Evolutionary conservation across 2,329 filamentous ascomycete species (phyloP), one percentile per base, ranked within the genome.

Genomic region (Aspergillus latus): DNA sequence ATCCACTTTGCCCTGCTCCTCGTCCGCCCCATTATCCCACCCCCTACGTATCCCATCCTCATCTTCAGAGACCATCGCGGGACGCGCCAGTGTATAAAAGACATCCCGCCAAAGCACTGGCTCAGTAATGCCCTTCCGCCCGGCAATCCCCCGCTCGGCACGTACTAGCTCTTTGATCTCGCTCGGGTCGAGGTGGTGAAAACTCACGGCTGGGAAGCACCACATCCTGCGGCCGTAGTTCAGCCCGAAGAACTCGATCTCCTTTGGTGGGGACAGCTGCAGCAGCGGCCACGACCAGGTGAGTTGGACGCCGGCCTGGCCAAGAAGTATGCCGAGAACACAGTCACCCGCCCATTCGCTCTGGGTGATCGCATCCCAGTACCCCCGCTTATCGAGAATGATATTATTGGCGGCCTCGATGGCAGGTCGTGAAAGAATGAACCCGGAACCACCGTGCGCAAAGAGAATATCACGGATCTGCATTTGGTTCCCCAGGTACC

Each of bases 401-500:
- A 76, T 67, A 4, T 71, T 57, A 15, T 71, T 67, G 34, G 74
- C 65, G 49, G 62, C 68, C 34, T 70, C 66, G 69, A 82, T 72
- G 1, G 79, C 80, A 10, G 75, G 66, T 1, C 71, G 67, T 1
- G 81, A 83, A 4, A 84, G 64, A 4, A 80, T 71, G 49, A 83
- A 78, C 0, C 80, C 80, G 2, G 73, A 76, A 1, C 81, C 81
- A 2, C 80, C 80, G 47, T 82, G 76, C 1, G 73, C 79, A 59
- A 83, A 83, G 0, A 80, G 62, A 1, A 75, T 68, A 2, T 76
- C 71, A 9, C 71, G 75, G 42, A 80, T 79, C 65, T 76, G 73
- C 73, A 80, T 80, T 49, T 78, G 78, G 54, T 79, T 80, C n/a
- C 80, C 82, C 21, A 82, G 72, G 65, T 84, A 85, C 49, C 74